Conservation (phyloP, 768 basidiomycete species). For the Podaxis sp. region DNA sequence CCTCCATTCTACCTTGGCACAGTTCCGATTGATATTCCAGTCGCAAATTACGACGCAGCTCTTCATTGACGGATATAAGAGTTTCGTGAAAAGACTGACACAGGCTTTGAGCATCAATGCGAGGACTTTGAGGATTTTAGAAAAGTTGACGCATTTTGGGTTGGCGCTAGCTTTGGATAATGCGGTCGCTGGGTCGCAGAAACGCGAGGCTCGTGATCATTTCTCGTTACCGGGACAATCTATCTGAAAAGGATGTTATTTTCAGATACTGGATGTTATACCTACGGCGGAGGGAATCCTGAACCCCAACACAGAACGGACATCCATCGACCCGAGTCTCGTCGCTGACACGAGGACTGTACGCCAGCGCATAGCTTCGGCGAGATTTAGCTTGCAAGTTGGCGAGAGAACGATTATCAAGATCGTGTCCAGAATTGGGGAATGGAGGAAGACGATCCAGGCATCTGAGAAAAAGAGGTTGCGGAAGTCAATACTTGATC, state of each 20-base stretch:
- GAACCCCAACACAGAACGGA: slow-evolving; percentile 47
- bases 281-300: slow-evolving; percentile 53
- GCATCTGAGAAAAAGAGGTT: slow-evolving; percentile 70
- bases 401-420: slow-evolving; percentile 65
- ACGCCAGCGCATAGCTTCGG: slow-evolving; percentile 52
- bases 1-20: slow-evolving; percentile 60
- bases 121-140: slow-evolving; percentile 52
- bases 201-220: slow-evolving; percentile 57
- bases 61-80: slow-evolving; percentile 64
- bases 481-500: slow-evolving; percentile 69
- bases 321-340: slow-evolving; percentile 52
- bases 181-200: slow-evolving; percentile 61
- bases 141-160: slow-evolving; percentile 72
- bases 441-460: slow-evolving; percentile 73
- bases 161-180: slow-evolving; percentile 66
- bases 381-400: slow-evolving; percentile 60
- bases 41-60: slow-evolving; percentile 68
- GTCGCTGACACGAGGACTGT: slow-evolving; percentile 53
- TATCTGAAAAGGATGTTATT: not conserved
- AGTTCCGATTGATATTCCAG: slow-evolving; percentile 73
- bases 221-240: not conserved
- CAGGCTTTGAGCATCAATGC: slow-evolving; percentile 38
- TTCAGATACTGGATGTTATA: slow-evolving; percentile 57
- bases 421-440: slow-evolving; percentile 58
- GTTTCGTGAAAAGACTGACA: slow-evolving; percentile 48